Evolutionary conservation across 495 filamentous ascomycete genomes (phyloP), one percentile per base, ranked within the genome.

Genomic region (Penicillium mononematosum): DNA sequence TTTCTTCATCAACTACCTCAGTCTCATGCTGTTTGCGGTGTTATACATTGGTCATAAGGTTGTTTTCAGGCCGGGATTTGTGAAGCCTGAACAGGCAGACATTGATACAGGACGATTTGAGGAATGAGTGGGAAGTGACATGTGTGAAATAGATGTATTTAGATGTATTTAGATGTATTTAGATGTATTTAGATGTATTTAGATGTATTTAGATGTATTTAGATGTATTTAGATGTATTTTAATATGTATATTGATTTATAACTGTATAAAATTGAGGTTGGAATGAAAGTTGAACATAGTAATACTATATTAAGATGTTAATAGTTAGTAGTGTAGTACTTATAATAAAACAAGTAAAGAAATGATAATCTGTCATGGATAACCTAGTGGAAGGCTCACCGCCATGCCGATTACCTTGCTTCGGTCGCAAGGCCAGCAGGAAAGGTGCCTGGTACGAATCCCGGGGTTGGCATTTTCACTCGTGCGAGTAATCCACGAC

Each of bases 401-500:
- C 68, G 72, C 68, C 54, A 76, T 71, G 70, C 64, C 60, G 54
- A 62, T 66, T 60, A 71, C 71, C 73, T 70, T 75, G 75, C 73
- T 75, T 69, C 62, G 75, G 66, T 5, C 59, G 60, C 50, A 55
- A 62, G 61, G 61, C 65, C 75, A 78, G 74, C 75, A 64, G 64
- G 70, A 70, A 63, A 64, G 77, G 81, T 81, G 80, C 79, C 82
- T 77, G 76, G 81, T 83, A 82, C 82, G 82, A 84, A 81, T 74
- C 75, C 73, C 66, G 74, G 77, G 80, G 81, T 81, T 72, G 78
- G 70, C 75, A 66, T 68, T 73, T 52, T 69, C 70, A 84, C 82
- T 84, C 81, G 74, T 73, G 74, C 60, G 77, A 81, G 82, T 82
- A 85, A 81, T 81, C 77, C 72, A 72, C 73, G 81, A 84, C 72